Base-by-base conservation (phyloP, 1,284 basidiomycete species). In the Cutaneotrichosporon mucoides region DNA sequence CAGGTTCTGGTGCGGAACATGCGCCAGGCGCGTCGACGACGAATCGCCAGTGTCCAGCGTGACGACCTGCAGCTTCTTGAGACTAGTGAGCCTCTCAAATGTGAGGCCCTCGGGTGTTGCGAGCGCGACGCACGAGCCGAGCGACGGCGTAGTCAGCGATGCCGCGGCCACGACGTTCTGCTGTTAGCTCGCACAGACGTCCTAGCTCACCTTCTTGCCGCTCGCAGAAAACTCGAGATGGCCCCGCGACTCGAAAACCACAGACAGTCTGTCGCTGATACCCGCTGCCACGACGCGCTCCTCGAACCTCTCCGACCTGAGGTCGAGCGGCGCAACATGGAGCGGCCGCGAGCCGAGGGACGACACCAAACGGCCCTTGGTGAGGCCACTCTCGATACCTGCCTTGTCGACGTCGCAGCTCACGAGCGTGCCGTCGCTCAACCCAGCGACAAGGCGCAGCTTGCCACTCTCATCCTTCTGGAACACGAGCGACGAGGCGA, bases 1-100 rank as follows among this genome's bases (percentile, higher is more conserved):
- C 0, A 81, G 76, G 53, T 83, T 84, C 50, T 82, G 73, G 2
- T 72, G 72, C 0, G 83, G 79, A 59, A 86, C 80, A 67, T 89
- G 81, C 2, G 82, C 81, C 33, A 94, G 82, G 49, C 83, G 81
- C 6, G 81, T 80, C 1, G 89, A 88, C 56, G 83, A 86, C 54
- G 88, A 84, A 43, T 83, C 75, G 1, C 88, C 89, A 4, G 91
- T 76, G 37, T 84, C 81, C 34, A 91, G 88, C 37, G 89, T 84
- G 62, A 86, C 84, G 42, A 93, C 86, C 65, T 92, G 88, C 72
- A 92, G 82, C 77, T 89, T 90, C 68, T 89, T 86, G 9, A 91
- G 79, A 57, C 86, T 84, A n/a, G 80, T 79, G 12, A 91, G 80
- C 13, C 79, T 80, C 9, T 88, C 88, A 46, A 93, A 83, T 49